Evolutionary conservation across 2,329 filamentous ascomycete species (phyloP), one percentile per base, ranked within the genome.

Genomic region (Xylariaceae sp.): DNA sequence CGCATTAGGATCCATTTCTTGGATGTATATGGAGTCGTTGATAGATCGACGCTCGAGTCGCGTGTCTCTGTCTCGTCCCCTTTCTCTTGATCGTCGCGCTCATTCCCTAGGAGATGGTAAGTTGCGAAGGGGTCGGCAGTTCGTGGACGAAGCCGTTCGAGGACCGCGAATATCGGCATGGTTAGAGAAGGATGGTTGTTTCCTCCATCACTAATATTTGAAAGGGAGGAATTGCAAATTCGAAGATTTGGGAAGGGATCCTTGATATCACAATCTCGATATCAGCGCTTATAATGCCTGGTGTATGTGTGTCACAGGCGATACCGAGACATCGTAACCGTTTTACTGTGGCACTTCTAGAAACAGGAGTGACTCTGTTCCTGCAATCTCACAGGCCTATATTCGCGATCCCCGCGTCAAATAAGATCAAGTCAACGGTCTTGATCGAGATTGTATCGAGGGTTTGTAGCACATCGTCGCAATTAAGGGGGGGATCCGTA

Each of bases 41-140:
- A 47, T 17, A 37, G 6, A n/a, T 49, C 60, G 10, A 47, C 9
- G 35, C 58, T 35, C 3, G 48, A 17, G 18, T 10, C 11, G 3
- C 17, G 53, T 5, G 34, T 49, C 44, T 52, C 59, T 3, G 18
- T 17, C 4, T 57, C 58, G 6, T 67, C 60, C 8, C 17, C 55
- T 57, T 63, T 64, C 39, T 66, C 58, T 1, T 56, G 13, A 11
- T 56, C 11, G 8, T 57, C 60, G 1, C 23, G 23, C 6, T 57
- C 50, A 23, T 47, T 55, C 17, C 23, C 52, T 11, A 67, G 55
- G 10, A 57, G 49, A 35, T 55, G 53, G 45, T 67, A 67, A n/a
- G 13, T 47, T 9, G 39, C 42, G 1, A 39, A 34, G 13, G 7
- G 47, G 35, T 53, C 42, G 0, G 15, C 51, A n/a, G 10, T 37